phyloP scores from a whole-genome alignment of 768 basidiomycete species.

The Suillus decipiens region DNA sequence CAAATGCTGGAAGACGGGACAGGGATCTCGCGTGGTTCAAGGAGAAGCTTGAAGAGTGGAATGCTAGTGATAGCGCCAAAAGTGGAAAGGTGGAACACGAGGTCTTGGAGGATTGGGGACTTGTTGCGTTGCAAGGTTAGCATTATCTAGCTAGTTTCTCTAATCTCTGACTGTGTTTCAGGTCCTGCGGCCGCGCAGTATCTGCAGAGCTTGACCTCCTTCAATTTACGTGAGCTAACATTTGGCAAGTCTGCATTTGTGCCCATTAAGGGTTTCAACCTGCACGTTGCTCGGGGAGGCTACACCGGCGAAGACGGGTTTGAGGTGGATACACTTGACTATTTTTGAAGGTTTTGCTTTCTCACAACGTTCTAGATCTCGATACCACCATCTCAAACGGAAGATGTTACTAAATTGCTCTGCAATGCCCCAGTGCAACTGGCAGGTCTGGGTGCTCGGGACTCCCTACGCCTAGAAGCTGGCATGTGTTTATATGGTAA shows the following conservation, averaged over 20 bases:
- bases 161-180: slow-evolving; percentile 26
- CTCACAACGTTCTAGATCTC: slow-evolving; percentile 63
- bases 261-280: slow-evolving; percentile 57
- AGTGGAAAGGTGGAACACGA: slow-evolving; percentile 76
- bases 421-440: slow-evolving; percentile 70
- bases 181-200: slow-evolving; percentile 83
- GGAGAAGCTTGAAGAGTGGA: slow-evolving; percentile 76
- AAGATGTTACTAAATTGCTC: slow-evolving; percentile 66
- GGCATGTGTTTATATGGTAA: slow-evolving; percentile 97
- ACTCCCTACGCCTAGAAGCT: slow-evolving; percentile 92
- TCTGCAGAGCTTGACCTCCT: slow-evolving; percentile 74
- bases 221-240: slow-evolving; percentile 70
- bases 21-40: slow-evolving; percentile 81
- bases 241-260: slow-evolving; percentile 87
- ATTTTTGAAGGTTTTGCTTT: slow-evolving; percentile 6
- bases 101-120: slow-evolving; percentile 80
- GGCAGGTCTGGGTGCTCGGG: slow-evolving; percentile 89
- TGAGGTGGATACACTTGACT: slow-evolving; percentile 54
- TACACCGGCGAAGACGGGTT: slow-evolving; percentile 99
- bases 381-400: slow-evolving; percentile 76
- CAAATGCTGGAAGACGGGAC: slow-evolving; percentile 87
- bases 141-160: not conserved
- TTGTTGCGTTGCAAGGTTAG: slow-evolving; percentile 88
- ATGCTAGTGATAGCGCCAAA: slow-evolving; percentile 48
- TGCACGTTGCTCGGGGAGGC: slow-evolving; percentile 91